A percentile compares a stretch with the other conserved stretches of the same genome.
Evolutionary conservation across 495 filamentous ascomycete genomes (phyloP).

Genomic region (Pyronema domesticum): DNA sequence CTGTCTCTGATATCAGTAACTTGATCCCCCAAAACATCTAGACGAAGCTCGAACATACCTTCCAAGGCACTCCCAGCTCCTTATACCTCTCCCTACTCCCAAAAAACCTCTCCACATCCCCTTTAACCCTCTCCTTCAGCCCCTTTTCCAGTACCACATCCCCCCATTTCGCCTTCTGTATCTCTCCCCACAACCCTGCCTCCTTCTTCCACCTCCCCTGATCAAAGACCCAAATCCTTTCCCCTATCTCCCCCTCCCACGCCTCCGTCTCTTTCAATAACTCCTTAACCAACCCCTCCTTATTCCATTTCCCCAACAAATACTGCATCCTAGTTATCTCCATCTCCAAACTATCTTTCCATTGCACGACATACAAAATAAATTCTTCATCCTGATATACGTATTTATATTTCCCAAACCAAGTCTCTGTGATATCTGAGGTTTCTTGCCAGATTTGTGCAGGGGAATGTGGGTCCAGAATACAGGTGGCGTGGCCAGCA

Average conservation of each 20-base stretch:
- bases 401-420: background rate
- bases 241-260: conserved; percentile 19
- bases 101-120: conserved; percentile 45
- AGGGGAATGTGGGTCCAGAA: background rate
- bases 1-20: conserved; percentile 2
- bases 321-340: background rate
- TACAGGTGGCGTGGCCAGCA: background rate
- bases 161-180: conserved; percentile 41
- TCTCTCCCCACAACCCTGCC: conserved; percentile 37
- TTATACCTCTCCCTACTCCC: conserved; percentile 35
- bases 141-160: conserved; percentile 45
- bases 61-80: conserved; percentile 46
- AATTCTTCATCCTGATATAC: background rate
- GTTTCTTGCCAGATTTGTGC: background rate
- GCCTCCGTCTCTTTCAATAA: background rate
- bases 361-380: background rate
- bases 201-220: conserved; percentile 41
- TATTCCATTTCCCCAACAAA: background rate
- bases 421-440: background rate
- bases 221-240: conserved; percentile 50
- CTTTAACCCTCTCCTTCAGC: conserved; percentile 42
- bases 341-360: background rate
- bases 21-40: background rate
- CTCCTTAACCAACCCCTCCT: background rate
- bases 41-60: conserved; percentile 17